Base-by-base conservation (phyloP, 257 asterid species). In the Jacaranda mimosifolia region DNA sequence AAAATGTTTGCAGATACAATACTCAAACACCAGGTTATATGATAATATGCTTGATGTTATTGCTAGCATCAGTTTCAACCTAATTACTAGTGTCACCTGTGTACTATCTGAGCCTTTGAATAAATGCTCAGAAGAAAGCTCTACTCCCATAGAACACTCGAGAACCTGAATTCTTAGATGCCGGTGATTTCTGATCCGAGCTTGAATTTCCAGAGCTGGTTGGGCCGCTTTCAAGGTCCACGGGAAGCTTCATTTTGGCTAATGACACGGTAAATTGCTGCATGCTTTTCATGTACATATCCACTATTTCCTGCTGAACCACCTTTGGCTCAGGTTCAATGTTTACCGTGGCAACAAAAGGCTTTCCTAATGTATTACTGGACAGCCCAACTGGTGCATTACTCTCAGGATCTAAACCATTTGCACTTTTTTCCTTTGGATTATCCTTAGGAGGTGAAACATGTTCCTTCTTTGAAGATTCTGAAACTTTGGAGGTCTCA, bases 251-350 rank as follows among this genome's bases (percentile, higher is more conserved):
- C 99, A 95, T 95, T 77, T 95, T 95, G 39, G 97, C 98, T 81
- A 95, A 69, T 6, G 99, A 95, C 68, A 90, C 97, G 0, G 98
- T 93, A 55, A 95, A 93, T 13, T 93, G 98, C 88, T 95, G 99
- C 99, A 96, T 96, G 85, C 97, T 93, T 82, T 91, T 96, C 99
- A 93, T 91, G 89, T 93, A 96, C 96, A 96, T 91, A 39, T 96
- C 97, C 84, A 93, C 99, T 40, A 93, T 90, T 53, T 93, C 98
- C 85, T 96, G 97, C 84, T 96, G 99, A 75, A 90, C 97, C 87
- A 96, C 85, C 89, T 90, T 80, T 0, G 85, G 79, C 87, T 90
- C 99, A 0, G 86, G 83, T 80, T 86, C 97, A 18, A 82, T 79
- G 66, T 80, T 89, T 40, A 92, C 86, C n/a, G 81, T 36, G 11